Evolutionary conservation across 257 asterid species (phyloP).

Genomic region (Vinca minor): DNA sequence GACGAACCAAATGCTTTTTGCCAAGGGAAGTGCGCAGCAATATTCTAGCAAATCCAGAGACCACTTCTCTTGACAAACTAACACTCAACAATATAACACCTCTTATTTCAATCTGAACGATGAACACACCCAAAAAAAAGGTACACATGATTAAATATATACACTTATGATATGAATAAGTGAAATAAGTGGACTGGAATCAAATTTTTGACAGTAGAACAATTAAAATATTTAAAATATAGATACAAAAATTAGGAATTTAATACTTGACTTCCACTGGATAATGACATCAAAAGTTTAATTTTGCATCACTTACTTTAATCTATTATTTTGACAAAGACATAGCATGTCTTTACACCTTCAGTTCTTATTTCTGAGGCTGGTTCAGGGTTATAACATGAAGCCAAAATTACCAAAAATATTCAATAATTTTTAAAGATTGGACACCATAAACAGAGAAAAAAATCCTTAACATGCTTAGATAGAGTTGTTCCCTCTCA

Average conservation of each 20-base stretch:
- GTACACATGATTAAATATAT: not conserved
- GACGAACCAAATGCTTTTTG: constrained; percentile 79
- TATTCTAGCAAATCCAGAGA: constrained; percentile 89
- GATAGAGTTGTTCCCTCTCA: no score
- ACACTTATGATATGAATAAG: not conserved
- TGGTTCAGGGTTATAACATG: not conserved
- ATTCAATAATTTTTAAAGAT: not conserved
- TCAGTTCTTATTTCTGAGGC: not conserved
- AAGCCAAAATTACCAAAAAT: not conserved
- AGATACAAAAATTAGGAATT: not conserved
- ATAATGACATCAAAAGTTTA: not conserved
- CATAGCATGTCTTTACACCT: not conserved
- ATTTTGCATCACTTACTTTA: not conserved
- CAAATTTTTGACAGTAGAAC: not conserved
- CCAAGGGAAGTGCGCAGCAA: constrained; percentile 80
- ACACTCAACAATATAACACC: constrained; percentile 67
- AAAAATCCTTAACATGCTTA: no score
- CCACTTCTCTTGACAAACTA: constrained; percentile 82
- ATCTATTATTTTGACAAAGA: not conserved
- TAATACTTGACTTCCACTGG: not conserved
- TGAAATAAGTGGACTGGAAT: not conserved
- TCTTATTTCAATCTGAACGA: constrained; percentile 65
- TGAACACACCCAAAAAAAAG: not conserved
- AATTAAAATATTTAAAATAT: not conserved
- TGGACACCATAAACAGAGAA: not conserved